A percentile compares a stretch with the other conserved stretches of the same genome.
Evolutionary conservation across 1,139 yeast genomes (phyloP).

Genomic region (Suzukiozyma palmioleophila): DNA sequence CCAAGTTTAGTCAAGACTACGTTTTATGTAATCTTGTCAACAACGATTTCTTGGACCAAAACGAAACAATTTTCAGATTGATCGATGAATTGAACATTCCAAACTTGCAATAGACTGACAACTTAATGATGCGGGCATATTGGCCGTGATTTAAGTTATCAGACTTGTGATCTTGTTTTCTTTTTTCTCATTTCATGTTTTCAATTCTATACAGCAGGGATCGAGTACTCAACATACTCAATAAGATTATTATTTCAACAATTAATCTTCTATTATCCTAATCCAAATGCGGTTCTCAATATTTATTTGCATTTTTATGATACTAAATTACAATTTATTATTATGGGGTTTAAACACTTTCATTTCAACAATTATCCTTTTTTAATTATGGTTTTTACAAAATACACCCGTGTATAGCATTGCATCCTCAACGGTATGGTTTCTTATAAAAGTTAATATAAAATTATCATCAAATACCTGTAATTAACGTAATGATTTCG

Average conservation of each 20-base stretch:
- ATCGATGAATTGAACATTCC: conserved; percentile 25
- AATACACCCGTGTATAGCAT: conserved; percentile 15
- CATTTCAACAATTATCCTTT: conserved; percentile 13
- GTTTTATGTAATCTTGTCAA: conserved; percentile 86
- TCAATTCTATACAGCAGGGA: conserved; percentile 6
- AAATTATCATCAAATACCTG: not conserved
- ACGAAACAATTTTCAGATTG: conserved; percentile 44
- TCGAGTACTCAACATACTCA: conserved; percentile 27
- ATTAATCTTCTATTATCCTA: conserved; percentile 5
- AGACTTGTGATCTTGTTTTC: not conserved
- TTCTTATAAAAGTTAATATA: conserved; percentile 6
- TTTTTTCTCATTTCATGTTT: conserved; percentile 1
- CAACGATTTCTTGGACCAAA: conserved; percentile 64
- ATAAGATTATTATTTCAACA: conserved; percentile 16
- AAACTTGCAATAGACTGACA: conserved; percentile 9
- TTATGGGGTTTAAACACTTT: conserved; percentile 6
- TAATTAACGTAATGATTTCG: too few relatives aligned
- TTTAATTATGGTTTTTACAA: conserved; percentile 5
- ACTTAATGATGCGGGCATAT: conserved; percentile 24
- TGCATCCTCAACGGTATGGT: conserved; percentile 35
- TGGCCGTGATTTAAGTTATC: not conserved
- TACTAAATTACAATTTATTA: not conserved
- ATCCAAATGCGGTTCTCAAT: conserved; percentile 5
- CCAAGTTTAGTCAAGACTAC: conserved; percentile 52
- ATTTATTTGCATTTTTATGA: conserved; percentile 4